phyloP scores from a whole-genome alignment of 2,329 filamentous ascomycete species.

The Dothiorella sarmentorum region DNA sequence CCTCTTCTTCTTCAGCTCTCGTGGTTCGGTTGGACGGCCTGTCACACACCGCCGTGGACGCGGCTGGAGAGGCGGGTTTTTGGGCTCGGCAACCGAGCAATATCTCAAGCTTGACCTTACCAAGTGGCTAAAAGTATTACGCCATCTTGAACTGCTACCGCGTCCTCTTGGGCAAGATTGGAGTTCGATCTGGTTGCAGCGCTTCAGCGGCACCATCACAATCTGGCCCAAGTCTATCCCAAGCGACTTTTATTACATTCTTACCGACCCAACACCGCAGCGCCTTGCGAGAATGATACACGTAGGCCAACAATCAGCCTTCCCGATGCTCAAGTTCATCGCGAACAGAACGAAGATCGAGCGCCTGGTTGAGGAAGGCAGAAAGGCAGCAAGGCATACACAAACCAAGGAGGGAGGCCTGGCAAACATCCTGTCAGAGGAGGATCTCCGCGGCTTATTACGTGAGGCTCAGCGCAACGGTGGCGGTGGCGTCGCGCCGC shows the following conservation, averaged over 20 bases:
- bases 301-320: slow-evolving; percentile 82
- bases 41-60: slow-evolving; percentile 18
- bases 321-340: slow-evolving; percentile 89
- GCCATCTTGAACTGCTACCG: slow-evolving; percentile 86
- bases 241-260: slow-evolving; percentile 80
- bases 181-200: slow-evolving; percentile 93
- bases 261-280: slow-evolving; percentile 74
- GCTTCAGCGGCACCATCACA: slow-evolving; percentile 91
- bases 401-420: slow-evolving; percentile 31
- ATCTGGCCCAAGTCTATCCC: slow-evolving; percentile 84
- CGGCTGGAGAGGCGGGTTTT: slow-evolving; percentile 42
- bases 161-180: slow-evolving; percentile 91
- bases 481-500: slow-evolving; percentile 28
- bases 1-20: slow-evolving; percentile 95
- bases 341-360: slow-evolving; percentile 84
- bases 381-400: slow-evolving; percentile 41
- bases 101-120: slow-evolving; percentile 94
- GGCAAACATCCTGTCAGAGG: slow-evolving; percentile 43
- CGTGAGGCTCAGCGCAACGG: slow-evolving; percentile 30
- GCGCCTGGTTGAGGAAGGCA: slow-evolving; percentile 58
- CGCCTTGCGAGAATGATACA: slow-evolving; percentile 85
- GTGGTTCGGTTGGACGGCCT: slow-evolving; percentile 85
- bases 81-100: slow-evolving; percentile 88
- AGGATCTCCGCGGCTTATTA: slow-evolving; percentile 45
- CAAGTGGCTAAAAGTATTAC: slow-evolving; percentile 95